These are phyloP conservation scores for Microbotryum saponariae DNA, from an alignment of 1,284 basidiomycete species.

Conservation along the genomic window DNA sequence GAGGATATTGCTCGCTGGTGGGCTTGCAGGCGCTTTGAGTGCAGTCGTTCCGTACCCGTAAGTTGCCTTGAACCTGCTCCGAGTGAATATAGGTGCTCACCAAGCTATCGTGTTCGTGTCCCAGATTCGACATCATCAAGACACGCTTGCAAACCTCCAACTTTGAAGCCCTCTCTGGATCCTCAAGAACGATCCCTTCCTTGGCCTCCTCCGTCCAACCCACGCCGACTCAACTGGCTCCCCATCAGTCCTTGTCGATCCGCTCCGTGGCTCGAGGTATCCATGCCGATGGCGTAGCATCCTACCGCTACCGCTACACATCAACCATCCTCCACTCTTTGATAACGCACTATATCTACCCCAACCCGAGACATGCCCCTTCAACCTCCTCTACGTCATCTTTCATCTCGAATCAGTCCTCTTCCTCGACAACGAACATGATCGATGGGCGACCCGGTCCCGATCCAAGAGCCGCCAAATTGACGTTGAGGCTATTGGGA, in stretches of 20 bases:
- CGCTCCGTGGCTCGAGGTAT: conserved; percentile 24
- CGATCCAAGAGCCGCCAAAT: conserved; percentile 26
- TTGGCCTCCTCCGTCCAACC: background rate
- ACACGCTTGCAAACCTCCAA: conserved; percentile 32
- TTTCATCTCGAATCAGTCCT: background rate
- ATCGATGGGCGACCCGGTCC: conserved; percentile 8
- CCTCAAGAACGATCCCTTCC: background rate
- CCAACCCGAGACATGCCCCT: background rate
- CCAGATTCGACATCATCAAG: conserved; percentile 36
- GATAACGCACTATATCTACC: conserved; percentile 15
- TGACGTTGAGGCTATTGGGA: conserved; percentile 28
- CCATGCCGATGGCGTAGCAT: conserved; percentile 26
- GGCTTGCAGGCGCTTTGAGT: conserved; percentile 33
- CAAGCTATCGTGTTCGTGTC: background rate
- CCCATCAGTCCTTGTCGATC: background rate
- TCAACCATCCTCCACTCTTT: conserved; percentile 28
- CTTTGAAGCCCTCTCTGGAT: conserved; percentile 18
- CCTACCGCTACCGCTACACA: conserved; percentile 31
- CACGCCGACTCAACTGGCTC: background rate
- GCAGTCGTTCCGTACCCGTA: conserved; percentile 37
- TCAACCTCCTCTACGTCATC: background rate
- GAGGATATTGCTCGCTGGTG: conserved; percentile 34
- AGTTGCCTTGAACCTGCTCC: conserved; percentile 5
- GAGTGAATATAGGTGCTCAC: background rate
- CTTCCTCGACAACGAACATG: background rate